These are phyloP conservation scores for Ilyonectria sp. DNA, from an alignment of 2,329 filamentous ascomycete species.

Conservation along the genomic window DNA sequence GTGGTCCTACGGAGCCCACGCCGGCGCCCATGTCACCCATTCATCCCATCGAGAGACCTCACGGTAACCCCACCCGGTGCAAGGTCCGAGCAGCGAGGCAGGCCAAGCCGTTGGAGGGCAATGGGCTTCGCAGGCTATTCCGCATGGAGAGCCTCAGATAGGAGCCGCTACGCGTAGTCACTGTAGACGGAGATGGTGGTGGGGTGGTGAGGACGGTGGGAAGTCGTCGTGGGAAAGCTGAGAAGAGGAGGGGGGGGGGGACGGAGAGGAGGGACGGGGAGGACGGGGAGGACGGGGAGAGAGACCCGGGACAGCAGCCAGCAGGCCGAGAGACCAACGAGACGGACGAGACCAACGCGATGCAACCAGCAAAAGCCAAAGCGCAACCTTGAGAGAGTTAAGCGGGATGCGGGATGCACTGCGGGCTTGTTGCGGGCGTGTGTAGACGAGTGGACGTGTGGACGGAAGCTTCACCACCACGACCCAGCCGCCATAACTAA, in stretches of 20 bases:
- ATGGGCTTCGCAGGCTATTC: background rate
- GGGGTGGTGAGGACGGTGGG: background rate
- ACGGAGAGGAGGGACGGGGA: background rate
- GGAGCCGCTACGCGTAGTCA: too few species aligned
- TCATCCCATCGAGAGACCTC: background rate
- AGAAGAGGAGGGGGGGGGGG: background rate
- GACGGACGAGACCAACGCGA: background rate
- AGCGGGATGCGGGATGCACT: background rate
- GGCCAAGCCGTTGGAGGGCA: slow-evolving; percentile 12
- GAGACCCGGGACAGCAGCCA: too few species aligned
- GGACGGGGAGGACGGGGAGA: too few species aligned
- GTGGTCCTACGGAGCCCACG: too few species aligned
- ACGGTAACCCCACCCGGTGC: slow-evolving; percentile 6
- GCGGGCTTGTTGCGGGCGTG: too few species aligned
- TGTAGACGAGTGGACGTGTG: too few species aligned
- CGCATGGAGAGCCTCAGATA: too few species aligned
- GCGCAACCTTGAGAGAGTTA: slow-evolving; percentile 5
- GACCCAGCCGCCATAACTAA: too few species aligned
- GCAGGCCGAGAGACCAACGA: background rate
- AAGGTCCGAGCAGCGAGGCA: slow-evolving; percentile 21
- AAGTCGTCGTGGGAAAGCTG: background rate
- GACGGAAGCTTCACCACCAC: too few species aligned
- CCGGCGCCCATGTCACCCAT: too few species aligned
- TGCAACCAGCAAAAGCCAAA: background rate
- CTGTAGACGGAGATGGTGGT: background rate